phyloP scores from a whole-genome alignment of 352 stramenopile genomes.

The Phytophthora chlamydospora region DNA sequence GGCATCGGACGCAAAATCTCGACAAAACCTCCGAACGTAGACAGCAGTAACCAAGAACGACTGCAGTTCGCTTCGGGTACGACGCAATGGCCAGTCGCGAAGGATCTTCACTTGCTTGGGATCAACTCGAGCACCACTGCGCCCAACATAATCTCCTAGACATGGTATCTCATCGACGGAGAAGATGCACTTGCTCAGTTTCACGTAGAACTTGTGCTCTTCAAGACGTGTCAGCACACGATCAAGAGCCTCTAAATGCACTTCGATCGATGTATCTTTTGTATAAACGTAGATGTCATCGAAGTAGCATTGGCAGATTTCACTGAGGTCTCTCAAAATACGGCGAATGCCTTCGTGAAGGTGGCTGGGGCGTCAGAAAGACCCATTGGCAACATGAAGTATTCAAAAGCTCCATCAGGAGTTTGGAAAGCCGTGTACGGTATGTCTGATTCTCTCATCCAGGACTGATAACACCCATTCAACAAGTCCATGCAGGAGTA shows the following conservation, averaged over 20 bases:
- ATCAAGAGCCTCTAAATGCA: conserved; percentile 18
- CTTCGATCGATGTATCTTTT: conserved; percentile 1
- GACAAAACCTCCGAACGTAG: conserved; percentile 22
- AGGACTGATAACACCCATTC: conserved; percentile 32
- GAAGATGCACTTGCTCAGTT: conserved; percentile 32
- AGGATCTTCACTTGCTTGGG: conserved; percentile 22
- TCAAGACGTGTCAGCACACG: conserved; percentile 9
- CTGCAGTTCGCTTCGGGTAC: conserved; percentile 19
- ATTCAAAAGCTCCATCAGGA: conserved; percentile 26
- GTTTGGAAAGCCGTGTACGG: conserved; percentile 26
- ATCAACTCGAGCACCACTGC: conserved; percentile 19
- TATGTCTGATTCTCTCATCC: conserved; percentile 30
- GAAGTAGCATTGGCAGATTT: conserved; percentile 21
- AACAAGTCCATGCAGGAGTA: conserved; percentile 30
- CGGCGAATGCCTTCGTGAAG: conserved; percentile 16
- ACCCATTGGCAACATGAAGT: conserved; percentile 26
- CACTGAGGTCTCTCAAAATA: conserved; percentile 5
- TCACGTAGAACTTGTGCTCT: conserved; percentile 28
- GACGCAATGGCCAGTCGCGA: conserved; percentile 16
- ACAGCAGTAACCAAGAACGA: conserved; percentile 14
- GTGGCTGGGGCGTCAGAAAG: conserved; percentile 22
- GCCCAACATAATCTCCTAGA: conserved; percentile 30
- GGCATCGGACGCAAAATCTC: conserved; percentile 10
- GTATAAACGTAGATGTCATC: conserved; percentile 25
- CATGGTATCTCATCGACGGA: conserved; percentile 27